Conservation (phyloP, 257 asterid genomes). For the Nicotiana knightiana region DNA sequence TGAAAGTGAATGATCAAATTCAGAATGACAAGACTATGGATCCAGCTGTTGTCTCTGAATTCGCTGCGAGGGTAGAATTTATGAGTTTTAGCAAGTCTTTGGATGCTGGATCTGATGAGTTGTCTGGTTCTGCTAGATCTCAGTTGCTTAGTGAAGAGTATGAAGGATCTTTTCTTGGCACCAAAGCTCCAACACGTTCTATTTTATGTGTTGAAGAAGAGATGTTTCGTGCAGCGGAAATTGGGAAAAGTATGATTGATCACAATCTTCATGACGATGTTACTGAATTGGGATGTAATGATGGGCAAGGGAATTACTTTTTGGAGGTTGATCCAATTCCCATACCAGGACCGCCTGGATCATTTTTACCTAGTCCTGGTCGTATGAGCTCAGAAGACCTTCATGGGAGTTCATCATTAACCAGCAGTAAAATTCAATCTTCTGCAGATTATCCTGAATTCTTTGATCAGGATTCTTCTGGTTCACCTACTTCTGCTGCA, state of each 20-base stretch:
- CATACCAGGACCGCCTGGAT: conserved; percentile 96
- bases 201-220: conserved; percentile 42
- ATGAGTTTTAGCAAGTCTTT: conserved; percentile 35
- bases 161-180: conserved; percentile 23
- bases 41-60: conserved; percentile 24
- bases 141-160: conserved; percentile 26
- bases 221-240: conserved; percentile 32
- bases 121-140: conserved; percentile 26
- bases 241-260: conserved; percentile 26
- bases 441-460: conserved; percentile 61
- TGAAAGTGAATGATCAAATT: conserved; percentile 20
- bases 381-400: conserved; percentile 72
- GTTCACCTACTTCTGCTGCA: conserved; percentile 66
- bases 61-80: conserved; percentile 30
- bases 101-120: conserved; percentile 32
- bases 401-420: conserved; percentile 70
- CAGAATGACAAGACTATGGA: conserved; percentile 12
- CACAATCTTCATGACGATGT: conserved; percentile 12
- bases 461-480: conserved; percentile 56
- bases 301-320: conserved; percentile 49
- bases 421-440: conserved; percentile 68
- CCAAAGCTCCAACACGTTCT: conserved; percentile 24
- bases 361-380: conserved; percentile 86
- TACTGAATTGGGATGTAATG: conserved; percentile 36
- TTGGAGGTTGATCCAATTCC: conserved; percentile 74